phyloP scores from a whole-genome alignment of 83 land plant species.

The Thuja plicata region DNA sequence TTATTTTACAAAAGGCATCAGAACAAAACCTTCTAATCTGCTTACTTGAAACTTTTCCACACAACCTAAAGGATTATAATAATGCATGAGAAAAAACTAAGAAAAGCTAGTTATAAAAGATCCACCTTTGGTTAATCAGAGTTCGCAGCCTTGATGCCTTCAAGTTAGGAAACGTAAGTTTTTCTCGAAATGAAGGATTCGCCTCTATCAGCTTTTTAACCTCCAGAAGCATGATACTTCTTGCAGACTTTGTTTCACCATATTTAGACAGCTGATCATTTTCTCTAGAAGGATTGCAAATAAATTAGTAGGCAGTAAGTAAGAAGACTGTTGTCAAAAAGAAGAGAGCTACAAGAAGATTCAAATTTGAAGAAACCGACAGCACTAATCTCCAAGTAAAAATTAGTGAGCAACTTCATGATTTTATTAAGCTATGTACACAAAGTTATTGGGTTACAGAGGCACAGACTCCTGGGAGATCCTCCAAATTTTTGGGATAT shows the following conservation, averaged over 20 bases:
- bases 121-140: slow-evolving; percentile 82
- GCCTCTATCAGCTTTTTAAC: slow-evolving; percentile 85
- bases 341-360: slow-evolving; percentile 16
- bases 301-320: neutral
- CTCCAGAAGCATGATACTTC: slow-evolving; percentile 82
- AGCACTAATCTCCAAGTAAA: neutral
- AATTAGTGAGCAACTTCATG: neutral
- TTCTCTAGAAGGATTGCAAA: slow-evolving; percentile 45
- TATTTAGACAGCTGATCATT: slow-evolving; percentile 89
- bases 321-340: neutral
- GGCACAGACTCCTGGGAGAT: neutral
- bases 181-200: slow-evolving; percentile 84
- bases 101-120: neutral
- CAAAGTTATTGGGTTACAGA: neutral
- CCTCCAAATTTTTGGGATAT: neutral
- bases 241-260: slow-evolving; percentile 86
- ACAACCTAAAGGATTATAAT: neutral
- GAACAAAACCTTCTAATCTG: neutral
- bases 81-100: neutral
- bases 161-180: slow-evolving; percentile 66
- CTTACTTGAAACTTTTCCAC: neutral
- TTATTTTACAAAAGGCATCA: neutral
- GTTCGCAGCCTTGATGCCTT: slow-evolving; percentile 78
- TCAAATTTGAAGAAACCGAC: neutral
- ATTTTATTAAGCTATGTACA: neutral